Conservation (phyloP, 176 grass and related monocot genomes). For the Musa beccarii region DNA sequence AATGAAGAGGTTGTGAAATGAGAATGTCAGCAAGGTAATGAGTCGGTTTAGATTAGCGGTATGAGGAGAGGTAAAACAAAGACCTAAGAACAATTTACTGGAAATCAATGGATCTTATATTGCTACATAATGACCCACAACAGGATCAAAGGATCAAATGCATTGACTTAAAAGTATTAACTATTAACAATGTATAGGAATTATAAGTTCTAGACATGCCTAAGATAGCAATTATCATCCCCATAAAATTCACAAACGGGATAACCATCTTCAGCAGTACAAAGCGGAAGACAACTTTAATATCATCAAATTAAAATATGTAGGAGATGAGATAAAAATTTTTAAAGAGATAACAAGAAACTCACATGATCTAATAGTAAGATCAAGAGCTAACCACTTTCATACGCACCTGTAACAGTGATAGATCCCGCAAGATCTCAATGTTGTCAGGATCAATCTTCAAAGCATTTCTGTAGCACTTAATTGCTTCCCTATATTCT, state of each 20-base stretch:
- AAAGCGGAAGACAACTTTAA: not conserved
- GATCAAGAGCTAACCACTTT: not conserved
- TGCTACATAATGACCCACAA: no score
- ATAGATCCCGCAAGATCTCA: slow-evolving; percentile 95
- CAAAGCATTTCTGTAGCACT: slow-evolving; percentile 99
- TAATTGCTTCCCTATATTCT: slow-evolving; percentile 99
- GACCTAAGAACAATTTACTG: no score
- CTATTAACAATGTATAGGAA: no score
- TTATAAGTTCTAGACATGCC: no score
- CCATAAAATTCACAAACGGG: not conserved
- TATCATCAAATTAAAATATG: no score
- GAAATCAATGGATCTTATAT: no score
- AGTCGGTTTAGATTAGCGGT: not conserved
- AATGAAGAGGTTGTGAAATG: not conserved
- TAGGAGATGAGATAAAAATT: no score
- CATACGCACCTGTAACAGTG: slow-evolving; percentile 77
- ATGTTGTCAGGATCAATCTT: slow-evolving; percentile 98
- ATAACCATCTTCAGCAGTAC: not conserved
- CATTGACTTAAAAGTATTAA: no score
- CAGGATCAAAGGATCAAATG: no score
- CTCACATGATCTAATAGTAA: not conserved
- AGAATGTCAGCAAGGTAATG: not conserved
- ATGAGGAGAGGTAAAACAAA: no score
- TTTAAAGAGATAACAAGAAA: not conserved
- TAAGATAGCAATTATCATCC: not conserved